Percentiles rank a stretch among this genome's conserved stretches.
phyloP scores from a whole-genome alignment of 257 asterid genomes.

The Ballota nigra region DNA sequence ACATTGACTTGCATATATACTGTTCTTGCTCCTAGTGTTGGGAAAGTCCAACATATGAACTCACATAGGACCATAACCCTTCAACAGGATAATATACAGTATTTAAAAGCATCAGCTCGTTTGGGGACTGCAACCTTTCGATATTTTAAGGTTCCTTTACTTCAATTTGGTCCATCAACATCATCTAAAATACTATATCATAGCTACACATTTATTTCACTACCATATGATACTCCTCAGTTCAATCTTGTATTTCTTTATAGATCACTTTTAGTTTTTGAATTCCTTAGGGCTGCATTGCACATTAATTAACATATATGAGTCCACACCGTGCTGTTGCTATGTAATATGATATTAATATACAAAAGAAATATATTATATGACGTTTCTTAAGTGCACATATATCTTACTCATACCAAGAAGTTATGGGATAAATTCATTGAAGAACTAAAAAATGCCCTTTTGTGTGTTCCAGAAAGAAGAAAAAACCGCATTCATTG shows the following conservation, averaged over 20 bases:
- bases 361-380: neutral
- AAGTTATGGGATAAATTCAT: neutral
- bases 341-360: neutral
- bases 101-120: neutral
- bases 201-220: neutral
- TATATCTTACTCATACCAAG: neutral
- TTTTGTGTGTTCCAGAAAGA: conserved; percentile 44
- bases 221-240: neutral
- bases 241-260: neutral
- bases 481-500: conserved; percentile 31
- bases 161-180: neutral
- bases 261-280: neutral
- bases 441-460: neutral
- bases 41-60: neutral
- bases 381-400: neutral
- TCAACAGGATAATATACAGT: neutral
- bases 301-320: neutral
- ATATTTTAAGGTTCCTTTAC: neutral
- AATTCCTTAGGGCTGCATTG: neutral
- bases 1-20: conserved; percentile 9
- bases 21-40: neutral
- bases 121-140: neutral
- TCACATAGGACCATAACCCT: neutral
- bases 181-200: neutral
- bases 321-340: neutral